Base-by-base conservation (phyloP, 108 stramenopile genomes). In the Hondaea fermentalgiana region DNA sequence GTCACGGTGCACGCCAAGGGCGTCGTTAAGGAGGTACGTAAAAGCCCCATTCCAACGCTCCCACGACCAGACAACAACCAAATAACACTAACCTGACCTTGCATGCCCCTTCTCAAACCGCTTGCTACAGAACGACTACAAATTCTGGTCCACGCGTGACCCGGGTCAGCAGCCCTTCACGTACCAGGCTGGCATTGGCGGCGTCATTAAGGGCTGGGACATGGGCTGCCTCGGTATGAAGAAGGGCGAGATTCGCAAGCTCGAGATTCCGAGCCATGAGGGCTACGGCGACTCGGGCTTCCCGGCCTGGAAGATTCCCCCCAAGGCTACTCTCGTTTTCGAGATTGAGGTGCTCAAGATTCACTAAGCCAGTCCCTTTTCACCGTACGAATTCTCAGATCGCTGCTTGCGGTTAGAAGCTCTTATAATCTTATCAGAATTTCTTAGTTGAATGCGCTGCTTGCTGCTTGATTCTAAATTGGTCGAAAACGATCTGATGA, bases 251-350 rank as follows among this genome's bases (percentile, higher is more conserved):
- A 60, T 90, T 4, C 95, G 93, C 5, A 93, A 92, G 88, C 91
- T 96, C 35, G 94, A 93, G 10, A 91, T 96, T 58, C 95, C 96
- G 3, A 90, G 95, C 57, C 69, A 92, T 23, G 95, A 94, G 87
- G 96, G 91, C 16, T 97, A 97, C 90, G 96, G 97, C 44, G 92
- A 90, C 44, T 88, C 76, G 51, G 96, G 96, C 28, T 95, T 92
- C 90, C 94, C 94, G 25, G 96, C 96, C 4, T 87, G 91, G 44
- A 44, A 44, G 35, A 95, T 97, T 47, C 96, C 96, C 3, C 94
- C 96, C 23, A 89, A 91, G 43, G 90, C 94, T 4, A 95, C 95
- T n/a, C 94, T 96, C 19, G 88, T 94, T 51, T 97, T 95, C 76
- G 94, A 94, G 72, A 76, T 96, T 3, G 96, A 97, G 90, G 87